Base-by-base conservation (phyloP, 2,329 filamentous ascomycete genomes). In the Domatiomyces globalis region DNA sequence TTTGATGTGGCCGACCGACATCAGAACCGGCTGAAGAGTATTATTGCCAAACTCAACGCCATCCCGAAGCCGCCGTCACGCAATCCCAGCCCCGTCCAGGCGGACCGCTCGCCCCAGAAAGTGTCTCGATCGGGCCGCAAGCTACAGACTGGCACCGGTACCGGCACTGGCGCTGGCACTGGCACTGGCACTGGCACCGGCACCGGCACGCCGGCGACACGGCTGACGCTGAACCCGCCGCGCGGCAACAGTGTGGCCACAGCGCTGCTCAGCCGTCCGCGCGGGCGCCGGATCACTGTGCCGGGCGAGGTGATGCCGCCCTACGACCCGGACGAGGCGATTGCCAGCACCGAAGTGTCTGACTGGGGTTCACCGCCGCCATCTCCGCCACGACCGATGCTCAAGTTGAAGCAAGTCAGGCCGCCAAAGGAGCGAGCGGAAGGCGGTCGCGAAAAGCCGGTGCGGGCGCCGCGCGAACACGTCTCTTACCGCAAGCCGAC, bases 1-100 rank as follows among this genome's bases (percentile, higher is more conserved):
- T 74, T 74, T 63, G 76, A 80, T 62, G 73, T 77, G 43, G 73
- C 77, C 5, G 71, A 79, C 62, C 73, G 75, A 58, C 75, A 79
- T 61, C 72, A 74, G 57, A 73, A 74, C 57, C 73, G 78, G 46
- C 65, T 83, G 47, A 73, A 72, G 48, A 73, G 75, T 51, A 81
- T 83, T 60, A 76, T 74, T 52, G 72, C 73, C 59, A 83, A 82
- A 65, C 72, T 83, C 18, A 73, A 80, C 54, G 74, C 76, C 9
- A 71, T 82, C 46, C 78, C 79, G 1, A 73, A 77, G 63, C 79
- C 78, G 17, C 73, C 77, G 2, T 79, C 76, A 18, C 72, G 76
- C 56, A 79, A 81, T 58, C 76, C 79, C n/a, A 78, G 77, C 1
- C 77, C 75, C 59, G 67, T 53, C 47, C 63, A 56, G 18, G 52